Conservation (phyloP, 148 eudicot species). For the Persicaria tinctoria region DNA sequence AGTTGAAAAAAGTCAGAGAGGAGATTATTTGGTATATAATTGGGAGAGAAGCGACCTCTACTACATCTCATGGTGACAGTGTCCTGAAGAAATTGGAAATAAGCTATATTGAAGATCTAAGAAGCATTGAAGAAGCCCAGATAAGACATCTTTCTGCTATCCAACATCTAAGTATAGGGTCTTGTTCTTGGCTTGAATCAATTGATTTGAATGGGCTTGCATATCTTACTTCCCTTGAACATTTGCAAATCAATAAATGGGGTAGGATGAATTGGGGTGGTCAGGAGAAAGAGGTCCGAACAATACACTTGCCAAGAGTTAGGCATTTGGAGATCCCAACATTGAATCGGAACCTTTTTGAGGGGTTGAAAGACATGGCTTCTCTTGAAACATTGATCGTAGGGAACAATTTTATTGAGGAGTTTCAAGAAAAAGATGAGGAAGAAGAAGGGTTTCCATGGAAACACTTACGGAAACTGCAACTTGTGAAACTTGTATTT, state of each 20-base stretch:
- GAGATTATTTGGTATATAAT: not conserved
- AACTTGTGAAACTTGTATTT: not conserved
- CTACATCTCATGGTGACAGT: not conserved
- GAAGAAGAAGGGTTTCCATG: not conserved
- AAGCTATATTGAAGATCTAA: not conserved
- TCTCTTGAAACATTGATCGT: not conserved
- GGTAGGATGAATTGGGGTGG: not conserved
- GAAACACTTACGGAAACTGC: not conserved
- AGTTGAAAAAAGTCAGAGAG: not conserved
- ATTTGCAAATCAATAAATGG: not conserved
- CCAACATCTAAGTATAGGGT: not conserved
- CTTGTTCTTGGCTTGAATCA: not conserved
- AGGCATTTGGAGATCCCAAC: not conserved
- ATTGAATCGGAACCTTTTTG: not conserved
- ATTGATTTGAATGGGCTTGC: not conserved
- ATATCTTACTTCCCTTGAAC: not conserved
- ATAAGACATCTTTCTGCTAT: not conserved
- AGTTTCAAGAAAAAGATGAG: not conserved
- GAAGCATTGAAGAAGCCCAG: not conserved
- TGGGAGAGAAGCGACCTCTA: not conserved
- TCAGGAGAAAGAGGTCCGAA: not conserved
- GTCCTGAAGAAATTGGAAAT: not conserved
- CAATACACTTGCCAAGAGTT: not conserved
- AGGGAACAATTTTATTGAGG: not conserved
- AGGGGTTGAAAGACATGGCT: not conserved